phyloP scores from a whole-genome alignment of 805 yeast species.

The Jamesozyma spencerorum region DNA sequence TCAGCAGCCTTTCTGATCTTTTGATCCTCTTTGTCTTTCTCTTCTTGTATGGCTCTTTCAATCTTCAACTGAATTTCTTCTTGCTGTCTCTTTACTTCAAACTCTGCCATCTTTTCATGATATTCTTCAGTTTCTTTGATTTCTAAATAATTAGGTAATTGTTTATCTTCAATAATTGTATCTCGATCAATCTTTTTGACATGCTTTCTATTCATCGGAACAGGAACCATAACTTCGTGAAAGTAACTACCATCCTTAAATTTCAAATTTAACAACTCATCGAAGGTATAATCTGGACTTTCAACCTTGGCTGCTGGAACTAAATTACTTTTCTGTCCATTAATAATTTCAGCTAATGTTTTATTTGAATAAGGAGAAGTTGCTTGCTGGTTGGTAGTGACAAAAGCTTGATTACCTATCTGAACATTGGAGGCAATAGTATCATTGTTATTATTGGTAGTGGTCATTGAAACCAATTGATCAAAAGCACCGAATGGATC shows the following conservation, averaged over 20 bases:
- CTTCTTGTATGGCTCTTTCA: not conserved
- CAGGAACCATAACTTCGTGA: slow-evolving; percentile 19
- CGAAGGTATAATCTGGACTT: slow-evolving; percentile 19
- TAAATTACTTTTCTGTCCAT: not conserved
- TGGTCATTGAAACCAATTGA: slow-evolving; percentile 1
- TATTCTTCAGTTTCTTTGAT: slow-evolving; percentile 4
- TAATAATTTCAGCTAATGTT: slow-evolving; percentile 1
- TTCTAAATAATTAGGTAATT: slow-evolving; percentile 3
- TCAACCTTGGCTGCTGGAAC: slow-evolving; percentile 9
- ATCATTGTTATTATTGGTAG: not conserved
- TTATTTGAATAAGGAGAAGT: not conserved
- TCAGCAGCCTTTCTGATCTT: not conserved
- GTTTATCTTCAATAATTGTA: slow-evolving; percentile 1
- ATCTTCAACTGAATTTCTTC: not conserved
- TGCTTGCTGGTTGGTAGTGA: not conserved
- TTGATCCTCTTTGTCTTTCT: not conserved
- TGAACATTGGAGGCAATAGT: not conserved
- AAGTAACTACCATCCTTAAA: slow-evolving; percentile 23
- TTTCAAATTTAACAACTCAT: slow-evolving; percentile 19
- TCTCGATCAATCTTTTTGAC: slow-evolving; percentile 8
- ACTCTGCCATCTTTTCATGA: not conserved
- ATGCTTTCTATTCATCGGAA: slow-evolving; percentile 18
- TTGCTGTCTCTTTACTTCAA: not conserved
- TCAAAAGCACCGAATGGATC: slow-evolving; percentile 25
- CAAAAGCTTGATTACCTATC: too few species aligned